Evolutionary conservation across 441 rosid species (phyloP).

Genomic region (Populus hybrid): DNA sequence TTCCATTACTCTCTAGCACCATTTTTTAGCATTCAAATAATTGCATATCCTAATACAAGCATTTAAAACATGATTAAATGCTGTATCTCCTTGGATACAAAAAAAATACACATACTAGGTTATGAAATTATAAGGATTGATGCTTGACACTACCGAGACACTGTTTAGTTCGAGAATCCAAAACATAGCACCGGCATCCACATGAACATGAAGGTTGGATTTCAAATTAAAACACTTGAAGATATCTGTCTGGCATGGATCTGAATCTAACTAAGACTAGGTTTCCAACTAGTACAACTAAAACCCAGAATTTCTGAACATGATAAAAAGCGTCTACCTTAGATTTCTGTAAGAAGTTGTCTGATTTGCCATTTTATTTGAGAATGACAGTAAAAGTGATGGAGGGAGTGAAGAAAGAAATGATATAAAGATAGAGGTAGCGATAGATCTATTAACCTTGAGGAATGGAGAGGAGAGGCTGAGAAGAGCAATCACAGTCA

Average conservation of each 20-base stretch:
- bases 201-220: background rate
- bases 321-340: no score
- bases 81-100: no score
- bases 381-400: background rate
- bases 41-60: no score
- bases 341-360: no score
- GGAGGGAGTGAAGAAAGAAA: background rate
- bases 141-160: background rate
- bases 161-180: background rate
- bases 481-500: conserved; percentile 77
- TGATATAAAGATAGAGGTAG: background rate
- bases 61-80: no score
- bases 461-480: conserved; percentile 72
- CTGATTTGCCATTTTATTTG: background rate
- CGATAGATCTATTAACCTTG: conserved; percentile 37
- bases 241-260: background rate
- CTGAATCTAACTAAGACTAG: background rate
- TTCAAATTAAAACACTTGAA: background rate
- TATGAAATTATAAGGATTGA: background rate
- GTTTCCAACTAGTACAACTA: background rate
- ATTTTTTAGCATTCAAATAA: no score
- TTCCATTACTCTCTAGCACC: no score
- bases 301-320: background rate
- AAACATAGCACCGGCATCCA: background rate
- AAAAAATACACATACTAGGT: no score